Base-by-base conservation (phyloP, 164 flowering plant species). In the Euptelea pleiosperma region DNA sequence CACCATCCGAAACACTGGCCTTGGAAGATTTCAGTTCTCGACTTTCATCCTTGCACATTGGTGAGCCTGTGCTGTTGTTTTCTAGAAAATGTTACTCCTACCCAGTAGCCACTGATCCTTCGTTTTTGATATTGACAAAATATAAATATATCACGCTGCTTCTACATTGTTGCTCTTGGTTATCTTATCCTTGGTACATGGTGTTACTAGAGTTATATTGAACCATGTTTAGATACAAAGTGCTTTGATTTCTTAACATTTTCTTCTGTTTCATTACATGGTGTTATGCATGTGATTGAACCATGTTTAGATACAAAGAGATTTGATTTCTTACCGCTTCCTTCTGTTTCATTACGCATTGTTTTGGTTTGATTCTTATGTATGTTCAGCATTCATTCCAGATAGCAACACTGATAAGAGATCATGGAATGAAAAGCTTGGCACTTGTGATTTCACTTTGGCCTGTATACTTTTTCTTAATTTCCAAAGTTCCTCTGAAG, bases 31-130 rank as follows among this genome's bases (percentile, higher is more conserved):
- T 93, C 66, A 93, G 86, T 62, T 71, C 78, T 58, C 93, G 73
- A 67, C 89, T 93, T 50, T 89, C 98, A 61, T 79, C 87, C n/a
- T 71, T 93, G 75, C 85, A 78, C 49, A 83, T 93, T 59, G 98
- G 97, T 87, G 65, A 42, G 85, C 46, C 58, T 40, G 12, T 67
- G 58, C 50, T 22, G 9, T 45, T 48, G 18, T 48, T 25, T 25
- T 29, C 9, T 22, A 5, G 8, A 10, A 18, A 43, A n/a, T n/a
- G n/a, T n/a, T n/a, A n/a, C n/a, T n/a, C n/a, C n/a, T n/a, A n/a
- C n/a, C n/a, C n/a, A n/a, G n/a, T n/a, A n/a, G n/a, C n/a, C n/a
- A n/a, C n/a, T n/a, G n/a, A n/a, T n/a, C n/a, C n/a, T n/a, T n/a
- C n/a, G n/a, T n/a, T n/a, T n/a, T n/a, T n/a, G n/a, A n/a, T n/a